phyloP scores from a whole-genome alignment of 805 yeast genomes.

The Kazachstania psychrophila region DNA sequence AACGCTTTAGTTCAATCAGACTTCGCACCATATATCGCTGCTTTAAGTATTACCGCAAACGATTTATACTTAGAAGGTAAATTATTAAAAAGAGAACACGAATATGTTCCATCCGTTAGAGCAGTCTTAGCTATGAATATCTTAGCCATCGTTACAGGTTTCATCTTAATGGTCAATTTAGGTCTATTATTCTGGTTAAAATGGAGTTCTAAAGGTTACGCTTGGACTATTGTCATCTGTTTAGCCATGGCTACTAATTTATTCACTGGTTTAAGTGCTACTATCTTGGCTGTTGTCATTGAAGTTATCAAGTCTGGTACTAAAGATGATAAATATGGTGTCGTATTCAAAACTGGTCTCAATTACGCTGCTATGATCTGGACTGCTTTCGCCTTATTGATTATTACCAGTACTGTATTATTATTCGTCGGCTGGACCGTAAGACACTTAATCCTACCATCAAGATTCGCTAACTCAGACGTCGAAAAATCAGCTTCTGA shows the following conservation, averaged over 20 bases:
- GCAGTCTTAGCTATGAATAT: conserved; percentile 25
- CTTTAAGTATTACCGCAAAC: conserved; percentile 19
- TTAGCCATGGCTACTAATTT: conserved; percentile 8
- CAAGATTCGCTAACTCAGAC: not conserved
- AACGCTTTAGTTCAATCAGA: conserved; percentile 24
- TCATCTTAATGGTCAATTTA: conserved; percentile 13
- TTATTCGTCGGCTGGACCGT: conserved; percentile 2
- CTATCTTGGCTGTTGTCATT: conserved; percentile 21
- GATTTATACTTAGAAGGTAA: conserved; percentile 27
- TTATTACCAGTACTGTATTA: conserved; percentile 4
- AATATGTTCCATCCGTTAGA: conserved; percentile 27
- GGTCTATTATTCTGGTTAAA: conserved; percentile 10
- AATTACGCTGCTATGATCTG: conserved; percentile 26
- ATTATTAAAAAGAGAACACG: conserved; percentile 23
- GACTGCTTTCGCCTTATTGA: conserved; percentile 24
- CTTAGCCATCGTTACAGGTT: conserved; percentile 18
- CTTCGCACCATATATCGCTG: conserved; percentile 25
- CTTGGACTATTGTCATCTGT: conserved; percentile 5
- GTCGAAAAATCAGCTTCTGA: not conserved
- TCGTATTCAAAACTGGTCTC: conserved; percentile 18
- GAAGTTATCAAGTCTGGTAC: conserved; percentile 28
- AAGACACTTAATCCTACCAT: conserved; percentile 3
- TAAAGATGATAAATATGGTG: conserved; percentile 25
- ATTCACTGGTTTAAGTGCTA: conserved; percentile 23
- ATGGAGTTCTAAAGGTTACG: conserved; percentile 2